phyloP scores from a whole-genome alignment of 208 protist genomes.

The Trypanosoma grayi region DNA sequence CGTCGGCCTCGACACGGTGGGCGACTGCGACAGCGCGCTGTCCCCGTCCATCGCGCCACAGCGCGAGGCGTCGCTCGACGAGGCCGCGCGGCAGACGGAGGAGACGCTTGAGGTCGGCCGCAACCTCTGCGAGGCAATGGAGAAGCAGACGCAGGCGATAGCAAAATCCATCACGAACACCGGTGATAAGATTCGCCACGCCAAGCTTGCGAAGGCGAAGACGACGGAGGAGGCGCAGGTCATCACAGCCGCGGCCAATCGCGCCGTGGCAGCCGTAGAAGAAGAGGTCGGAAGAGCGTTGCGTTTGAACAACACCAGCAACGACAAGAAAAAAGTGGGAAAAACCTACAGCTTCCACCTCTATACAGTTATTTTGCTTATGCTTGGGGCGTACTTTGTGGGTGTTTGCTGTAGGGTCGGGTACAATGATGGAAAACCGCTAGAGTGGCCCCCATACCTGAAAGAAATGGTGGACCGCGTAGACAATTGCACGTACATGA shows the following conservation, averaged over 20 bases:
- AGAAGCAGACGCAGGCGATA: not conserved
- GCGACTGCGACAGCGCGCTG: not conserved
- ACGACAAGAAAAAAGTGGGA: not conserved
- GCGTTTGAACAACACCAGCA: too few species aligned
- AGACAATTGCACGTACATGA: not conserved
- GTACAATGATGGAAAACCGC: not conserved
- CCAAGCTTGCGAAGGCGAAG: too few species aligned
- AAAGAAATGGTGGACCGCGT: not conserved
- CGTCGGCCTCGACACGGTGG: conserved; percentile 21
- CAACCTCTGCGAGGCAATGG: not conserved
- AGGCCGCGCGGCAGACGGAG: conserved; percentile 3
- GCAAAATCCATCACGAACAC: not conserved
- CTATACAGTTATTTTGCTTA: conserved; percentile 2
- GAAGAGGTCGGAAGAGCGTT: too few species aligned
- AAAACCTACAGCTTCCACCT: not conserved
- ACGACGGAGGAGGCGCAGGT: too few species aligned
- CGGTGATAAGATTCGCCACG: too few species aligned
- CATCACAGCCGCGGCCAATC: too few species aligned
- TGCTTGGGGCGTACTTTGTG: not conserved
- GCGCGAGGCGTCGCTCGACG: too few species aligned
- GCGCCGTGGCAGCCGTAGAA: too few species aligned
- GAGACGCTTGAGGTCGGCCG: not conserved
- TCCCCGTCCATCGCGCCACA: not conserved
- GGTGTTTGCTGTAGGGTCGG: not conserved
- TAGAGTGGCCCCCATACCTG: not conserved